Conservation (phyloP, 2,329 filamentous ascomycete species). For the Dothidotthia symphoricarpi region DNA sequence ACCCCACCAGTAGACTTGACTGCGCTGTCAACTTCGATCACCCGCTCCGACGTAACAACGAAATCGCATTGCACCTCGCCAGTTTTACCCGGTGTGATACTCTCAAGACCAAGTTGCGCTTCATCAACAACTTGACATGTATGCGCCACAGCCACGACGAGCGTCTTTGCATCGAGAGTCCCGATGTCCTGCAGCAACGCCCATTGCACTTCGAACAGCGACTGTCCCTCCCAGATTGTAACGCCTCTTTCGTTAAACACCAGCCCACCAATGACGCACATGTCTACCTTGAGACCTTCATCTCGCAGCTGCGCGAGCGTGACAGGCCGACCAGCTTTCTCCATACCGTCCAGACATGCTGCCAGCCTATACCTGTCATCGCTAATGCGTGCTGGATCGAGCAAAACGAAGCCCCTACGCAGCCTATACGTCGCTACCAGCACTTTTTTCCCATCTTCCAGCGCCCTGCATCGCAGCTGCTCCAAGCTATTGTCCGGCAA, state of each 20-base stretch:
- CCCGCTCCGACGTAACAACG: constrained; percentile 40
- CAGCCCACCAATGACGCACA: constrained; percentile 45
- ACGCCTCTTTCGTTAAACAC: constrained; percentile 44
- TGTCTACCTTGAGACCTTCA: constrained; percentile 27
- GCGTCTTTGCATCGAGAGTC: constrained; percentile 24
- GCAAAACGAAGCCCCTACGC: constrained; percentile 44
- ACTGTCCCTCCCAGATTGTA: constrained; percentile 44
- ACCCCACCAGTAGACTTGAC: constrained; percentile 40
- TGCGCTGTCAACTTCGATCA: constrained; percentile 27
- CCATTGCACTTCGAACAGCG: constrained; percentile 49
- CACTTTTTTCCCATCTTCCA: constrained; percentile 44
- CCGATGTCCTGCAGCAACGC: constrained; percentile 41
- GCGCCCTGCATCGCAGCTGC: constrained; percentile 38
- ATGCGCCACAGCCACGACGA: constrained; percentile 42
- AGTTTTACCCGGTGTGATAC: constrained; percentile 22
- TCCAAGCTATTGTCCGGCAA: constrained; percentile 50
- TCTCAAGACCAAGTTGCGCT: constrained; percentile 17
- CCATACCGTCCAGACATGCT: constrained; percentile 48
- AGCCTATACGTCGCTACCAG: constrained; percentile 47
- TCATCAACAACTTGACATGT: constrained; percentile 46
- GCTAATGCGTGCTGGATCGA: constrained; percentile 40
- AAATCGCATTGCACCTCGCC: constrained; percentile 47
- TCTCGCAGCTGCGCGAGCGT: constrained; percentile 40
- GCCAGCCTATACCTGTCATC: constrained; percentile 33
- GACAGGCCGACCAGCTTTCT: constrained; percentile 40